Conservation (phyloP, 768 basidiomycete genomes). For the Neoboletus subvelutipes region DNA sequence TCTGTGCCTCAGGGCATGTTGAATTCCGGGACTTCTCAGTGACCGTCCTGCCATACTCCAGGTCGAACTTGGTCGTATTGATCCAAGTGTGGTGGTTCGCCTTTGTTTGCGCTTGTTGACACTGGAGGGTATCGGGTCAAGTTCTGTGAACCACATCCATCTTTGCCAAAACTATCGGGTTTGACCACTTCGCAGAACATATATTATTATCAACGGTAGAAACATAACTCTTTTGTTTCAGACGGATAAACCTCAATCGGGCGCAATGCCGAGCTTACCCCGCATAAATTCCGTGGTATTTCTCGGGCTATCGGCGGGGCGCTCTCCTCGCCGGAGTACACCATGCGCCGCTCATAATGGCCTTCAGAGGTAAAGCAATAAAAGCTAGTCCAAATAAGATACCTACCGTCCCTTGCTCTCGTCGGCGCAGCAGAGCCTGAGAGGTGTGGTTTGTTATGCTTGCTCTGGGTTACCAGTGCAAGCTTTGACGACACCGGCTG, state of each 20-base stretch:
- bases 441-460: not conserved
- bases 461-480: too few relatives aligned
- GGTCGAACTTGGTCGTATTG: not conserved
- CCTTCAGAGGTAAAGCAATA: too few relatives aligned
- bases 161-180: not conserved
- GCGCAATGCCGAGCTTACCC: not conserved
- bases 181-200: not conserved
- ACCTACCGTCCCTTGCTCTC: too few relatives aligned
- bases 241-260: too few relatives aligned
- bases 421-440: too few relatives aligned
- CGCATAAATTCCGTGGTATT: not conserved
- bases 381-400: too few relatives aligned
- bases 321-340: too few relatives aligned
- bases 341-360: too few relatives aligned
- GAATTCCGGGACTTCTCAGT: conserved; percentile 16
- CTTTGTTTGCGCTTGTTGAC: not conserved
- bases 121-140: not conserved
- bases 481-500: too few relatives aligned
- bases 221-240: not conserved
- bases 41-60: conserved; percentile 21
- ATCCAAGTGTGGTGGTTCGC: not conserved
- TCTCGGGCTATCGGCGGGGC: too few relatives aligned
- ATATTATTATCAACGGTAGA: not conserved
- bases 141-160: not conserved
- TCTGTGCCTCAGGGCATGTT: conserved; percentile 19